Conservation (phyloP, 345 rosid genomes). For the Eutrema yunnanense region DNA sequence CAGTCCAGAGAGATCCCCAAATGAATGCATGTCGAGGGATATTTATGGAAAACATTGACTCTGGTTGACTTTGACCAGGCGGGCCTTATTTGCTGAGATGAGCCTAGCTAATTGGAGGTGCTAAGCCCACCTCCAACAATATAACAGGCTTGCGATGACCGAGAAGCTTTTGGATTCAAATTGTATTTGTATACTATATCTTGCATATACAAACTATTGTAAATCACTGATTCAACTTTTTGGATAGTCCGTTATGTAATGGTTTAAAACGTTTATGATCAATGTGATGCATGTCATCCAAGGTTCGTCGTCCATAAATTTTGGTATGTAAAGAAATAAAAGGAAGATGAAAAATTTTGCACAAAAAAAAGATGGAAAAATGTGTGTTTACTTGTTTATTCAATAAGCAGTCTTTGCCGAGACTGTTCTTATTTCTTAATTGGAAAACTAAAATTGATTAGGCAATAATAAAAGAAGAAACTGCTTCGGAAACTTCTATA, state of each 20-base stretch:
- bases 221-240: background rate
- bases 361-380: too few relatives aligned
- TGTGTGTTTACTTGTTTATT: background rate
- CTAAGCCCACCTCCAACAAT: too few relatives aligned
- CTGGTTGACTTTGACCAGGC: too few relatives aligned
- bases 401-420: background rate
- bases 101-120: too few relatives aligned
- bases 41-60: too few relatives aligned
- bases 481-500: conserved; percentile 22
- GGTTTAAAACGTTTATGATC: too few relatives aligned
- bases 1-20: too few relatives aligned
- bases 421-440: background rate
- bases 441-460: background rate
- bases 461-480: conserved; percentile 4
- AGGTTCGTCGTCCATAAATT: too few relatives aligned
- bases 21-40: too few relatives aligned
- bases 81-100: too few relatives aligned
- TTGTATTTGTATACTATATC: too few relatives aligned
- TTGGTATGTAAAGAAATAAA: background rate
- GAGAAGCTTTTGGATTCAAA: background rate
- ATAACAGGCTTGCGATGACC: too few relatives aligned
- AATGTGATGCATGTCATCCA: background rate
- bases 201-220: background rate
- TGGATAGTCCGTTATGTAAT: background rate
- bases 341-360: background rate